Base-by-base conservation (phyloP, 768 basidiomycete species). In the Collybia sp. region DNA sequence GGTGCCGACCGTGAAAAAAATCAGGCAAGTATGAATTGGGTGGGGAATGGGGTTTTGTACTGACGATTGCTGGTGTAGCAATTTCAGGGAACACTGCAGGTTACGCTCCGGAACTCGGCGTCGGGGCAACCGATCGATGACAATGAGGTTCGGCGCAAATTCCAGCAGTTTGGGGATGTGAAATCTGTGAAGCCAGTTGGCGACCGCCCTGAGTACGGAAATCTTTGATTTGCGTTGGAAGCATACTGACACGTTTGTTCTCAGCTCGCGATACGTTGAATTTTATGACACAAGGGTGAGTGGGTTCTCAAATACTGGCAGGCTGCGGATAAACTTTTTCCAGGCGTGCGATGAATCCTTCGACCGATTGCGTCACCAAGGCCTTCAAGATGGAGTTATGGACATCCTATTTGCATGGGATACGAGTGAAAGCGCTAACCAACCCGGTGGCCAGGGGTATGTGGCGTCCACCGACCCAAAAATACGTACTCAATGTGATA, bases 321-420 rank as follows among this genome's bases (percentile, higher is more conserved):
- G 3, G 34, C 30, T 30, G n/a, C 8, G 25, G 25, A 25, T 8
- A 25, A 25, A 25, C 47, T 31, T 49, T 12, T 38, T 1, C 16
- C 52, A 92, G 83, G 89, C 85, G 17, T 83, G 82, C 46, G 82
- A 82, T 30, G 81, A 88, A 53, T 86, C 93, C 0, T 82, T 79
- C 53, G 91, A 96, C 56, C 72, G 82, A 15, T 68, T 96, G 50
- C 77, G 90, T 41, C 85, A 89, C 47, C 82, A 88, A 65, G 77
- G 83, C 1, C 58, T 84, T 43, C 86, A 87, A 58, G 92, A 93
- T 56, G 93, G 96, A 12, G 80, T 85, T 1, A 85, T 96, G 80
- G 89, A 94, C 45, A 83, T 97, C 38, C 70, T 79, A 0, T 90
- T 88, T 53, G 86, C 86, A 30, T 95, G 90, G 86, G 93, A 97